Evolutionary conservation across 345 rosid species (phyloP), one percentile per base, ranked within the genome.

Genomic region (Citrus trifoliata): DNA sequence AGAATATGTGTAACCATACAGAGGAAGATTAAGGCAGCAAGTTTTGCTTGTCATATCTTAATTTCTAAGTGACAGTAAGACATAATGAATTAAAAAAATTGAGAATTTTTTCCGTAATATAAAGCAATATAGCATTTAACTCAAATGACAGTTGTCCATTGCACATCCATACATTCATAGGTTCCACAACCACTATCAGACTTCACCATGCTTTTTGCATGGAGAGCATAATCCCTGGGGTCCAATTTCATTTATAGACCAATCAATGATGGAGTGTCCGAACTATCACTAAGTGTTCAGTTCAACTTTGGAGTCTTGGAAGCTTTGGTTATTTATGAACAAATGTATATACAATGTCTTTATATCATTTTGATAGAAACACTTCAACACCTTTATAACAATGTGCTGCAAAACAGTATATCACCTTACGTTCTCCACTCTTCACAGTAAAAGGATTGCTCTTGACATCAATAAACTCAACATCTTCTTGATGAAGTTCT

Each of bases 371-470:
- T 21, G 7, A 18, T 59, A 7, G 21, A 55, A 71, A 24, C 14
- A 64, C 18, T 19, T 55, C 59, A 27, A 37, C 48, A 67, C 32
- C 24, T 48, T 48, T 22, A 70, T 65, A 37, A 73, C 5, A 25
- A 55, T 32, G 48, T 42, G 71, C 37, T 61, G 59, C 25, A 27
- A 25, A 80, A 64, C 55, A 73, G 80, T 70, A 63, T 73, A 88
- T 88, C 88, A 95, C 99, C 99, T 95, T 82, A 65, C 91, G 98
- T 78, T 95, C 99, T 73, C 90, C 86, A 79, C 90, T 95, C 82
- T 82, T 89, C 67, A 95, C 89, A 30, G 92, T 92, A 80, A 95
- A 95, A 59, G 99, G 99, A 79, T 78, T 78, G 27, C 59, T 86
- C 83, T 80, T 95, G 30, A 95, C 88, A 80, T 86, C 88, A 84